A percentile compares a stretch with the other conserved stretches of the same genome.
These are phyloP conservation scores for Lentinus tigrinus DNA, from an alignment of 768 basidiomycete genomes.

Conservation along the genomic window DNA sequence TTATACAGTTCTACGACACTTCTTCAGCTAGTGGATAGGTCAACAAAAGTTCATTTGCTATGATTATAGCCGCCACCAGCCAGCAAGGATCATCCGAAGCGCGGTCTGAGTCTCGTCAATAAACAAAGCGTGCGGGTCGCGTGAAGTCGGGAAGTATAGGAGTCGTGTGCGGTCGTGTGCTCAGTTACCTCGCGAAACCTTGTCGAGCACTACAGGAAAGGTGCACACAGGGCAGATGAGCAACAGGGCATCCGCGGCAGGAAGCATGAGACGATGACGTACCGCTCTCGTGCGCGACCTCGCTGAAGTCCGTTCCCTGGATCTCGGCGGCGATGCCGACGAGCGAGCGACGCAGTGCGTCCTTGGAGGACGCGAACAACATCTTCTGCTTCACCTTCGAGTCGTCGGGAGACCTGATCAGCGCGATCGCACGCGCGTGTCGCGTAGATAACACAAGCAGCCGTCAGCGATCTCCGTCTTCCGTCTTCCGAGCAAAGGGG, in stretches of 20 bases:
- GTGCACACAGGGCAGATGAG: background rate
- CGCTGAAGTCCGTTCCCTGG: slow-evolving; percentile 78
- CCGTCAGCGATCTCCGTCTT: slow-evolving; percentile 4
- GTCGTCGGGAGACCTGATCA: slow-evolving; percentile 76
- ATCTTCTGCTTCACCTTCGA: slow-evolving; percentile 92
- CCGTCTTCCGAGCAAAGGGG: background rate
- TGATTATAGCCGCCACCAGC: slow-evolving; percentile 2
- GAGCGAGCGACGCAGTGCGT: slow-evolving; percentile 70
- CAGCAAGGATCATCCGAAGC: slow-evolving; percentile 9
- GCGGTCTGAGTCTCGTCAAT: slow-evolving; percentile 8
- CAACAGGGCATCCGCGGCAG: background rate
- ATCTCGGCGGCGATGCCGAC: slow-evolving; percentile 79
- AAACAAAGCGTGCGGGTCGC: slow-evolving; percentile 6
- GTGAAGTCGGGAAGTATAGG: background rate
- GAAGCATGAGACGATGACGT: slow-evolving; percentile 25
- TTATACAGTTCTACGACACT: slow-evolving; percentile 25
- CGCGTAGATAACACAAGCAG: slow-evolving; percentile 11
- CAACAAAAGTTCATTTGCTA: slow-evolving; percentile 5
- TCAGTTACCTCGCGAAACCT: slow-evolving; percentile 25
- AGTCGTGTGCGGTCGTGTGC: background rate
- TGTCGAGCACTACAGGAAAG: slow-evolving; percentile 25
- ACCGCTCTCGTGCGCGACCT: slow-evolving; percentile 75
- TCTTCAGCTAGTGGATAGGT: slow-evolving; percentile 17
- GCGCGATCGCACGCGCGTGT: slow-evolving; percentile 12
- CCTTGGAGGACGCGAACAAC: slow-evolving; percentile 86